These are phyloP conservation scores for Excoecaria cochinchinensis DNA, from an alignment of 345 rosid species.

Conservation along the genomic window DNA sequence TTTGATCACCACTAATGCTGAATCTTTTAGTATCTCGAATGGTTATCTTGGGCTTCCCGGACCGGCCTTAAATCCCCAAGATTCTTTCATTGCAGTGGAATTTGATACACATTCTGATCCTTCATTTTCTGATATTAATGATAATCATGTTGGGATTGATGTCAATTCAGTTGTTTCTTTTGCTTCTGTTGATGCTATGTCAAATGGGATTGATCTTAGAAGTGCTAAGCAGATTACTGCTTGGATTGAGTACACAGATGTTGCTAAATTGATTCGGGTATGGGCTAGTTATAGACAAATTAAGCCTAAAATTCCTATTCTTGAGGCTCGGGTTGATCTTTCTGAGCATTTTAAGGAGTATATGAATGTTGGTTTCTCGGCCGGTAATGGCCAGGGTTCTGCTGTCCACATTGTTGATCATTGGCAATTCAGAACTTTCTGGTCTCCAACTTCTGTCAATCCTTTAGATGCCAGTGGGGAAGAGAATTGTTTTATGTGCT, in stretches of 20 bases:
- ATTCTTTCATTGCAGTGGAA: conserved; percentile 70
- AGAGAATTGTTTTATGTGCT: conserved; percentile 58
- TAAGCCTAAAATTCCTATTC: conserved; percentile 57
- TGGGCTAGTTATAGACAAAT: conserved; percentile 54
- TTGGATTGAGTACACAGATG: conserved; percentile 73
- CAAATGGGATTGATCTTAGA: conserved; percentile 58
- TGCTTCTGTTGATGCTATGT: conserved; percentile 48
- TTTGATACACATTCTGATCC: conserved; percentile 68
- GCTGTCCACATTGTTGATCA: conserved; percentile 53
- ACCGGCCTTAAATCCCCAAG: conserved; percentile 36
- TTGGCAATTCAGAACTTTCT: conserved; percentile 65
- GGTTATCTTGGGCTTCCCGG: conserved; percentile 74
- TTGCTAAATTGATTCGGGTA: conserved; percentile 51
- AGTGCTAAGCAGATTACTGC: conserved; percentile 54
- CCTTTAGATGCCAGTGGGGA: conserved; percentile 33
- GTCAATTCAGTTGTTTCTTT: conserved; percentile 49
- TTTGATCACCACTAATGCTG: conserved; percentile 71
- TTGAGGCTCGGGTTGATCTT: conserved; percentile 60
- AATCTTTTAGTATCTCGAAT: conserved; percentile 55
- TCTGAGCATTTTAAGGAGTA: conserved; percentile 56
- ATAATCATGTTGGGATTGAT: conserved; percentile 68
- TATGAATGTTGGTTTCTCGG: conserved; percentile 85
- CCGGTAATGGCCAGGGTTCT: conserved; percentile 71
- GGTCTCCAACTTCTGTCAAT: conserved; percentile 25
- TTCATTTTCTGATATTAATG: conserved; percentile 51